phyloP scores from a whole-genome alignment of 495 filamentous ascomycete genomes.

The Penicillium lividum region DNA sequence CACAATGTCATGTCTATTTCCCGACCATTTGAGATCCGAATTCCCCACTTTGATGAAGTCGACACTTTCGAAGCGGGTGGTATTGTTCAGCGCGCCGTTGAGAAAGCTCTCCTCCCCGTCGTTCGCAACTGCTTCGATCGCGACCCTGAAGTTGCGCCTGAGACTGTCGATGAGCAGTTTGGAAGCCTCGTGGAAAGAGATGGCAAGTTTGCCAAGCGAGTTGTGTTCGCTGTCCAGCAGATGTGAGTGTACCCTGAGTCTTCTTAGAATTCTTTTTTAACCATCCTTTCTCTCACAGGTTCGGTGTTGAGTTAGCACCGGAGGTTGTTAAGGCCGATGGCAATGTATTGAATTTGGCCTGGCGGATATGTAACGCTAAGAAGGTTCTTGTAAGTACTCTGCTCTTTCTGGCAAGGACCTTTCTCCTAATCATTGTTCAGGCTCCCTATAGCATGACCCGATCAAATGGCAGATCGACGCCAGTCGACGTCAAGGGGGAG shows the following conservation, averaged over 20 bases:
- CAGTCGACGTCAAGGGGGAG: constrained; percentile 34
- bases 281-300: constrained; percentile 45
- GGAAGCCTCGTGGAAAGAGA: constrained; percentile 80
- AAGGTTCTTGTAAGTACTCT: constrained; percentile 76
- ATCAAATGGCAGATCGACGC: constrained; percentile 44
- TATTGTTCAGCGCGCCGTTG: constrained; percentile 59
- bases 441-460: constrained; percentile 52
- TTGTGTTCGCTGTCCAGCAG: constrained; percentile 91
- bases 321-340: constrained; percentile 93
- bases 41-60: constrained; percentile 72
- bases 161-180: constrained; percentile 76
- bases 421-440: constrained; percentile 20
- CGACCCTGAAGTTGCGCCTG: constrained; percentile 88
- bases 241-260: constrained; percentile 56
- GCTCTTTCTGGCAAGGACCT: constrained; percentile 3
- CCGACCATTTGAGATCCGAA: constrained; percentile 85
- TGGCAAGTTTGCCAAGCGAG: constrained; percentile 80
- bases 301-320: constrained; percentile 92
- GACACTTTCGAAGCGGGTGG: constrained; percentile 55
- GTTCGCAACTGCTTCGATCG: constrained; percentile 90
- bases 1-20: constrained; percentile 97
- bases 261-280: constrained; percentile 12
- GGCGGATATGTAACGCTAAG: constrained; percentile 94
- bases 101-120: constrained; percentile 75
- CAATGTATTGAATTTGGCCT: constrained; percentile 85